A percentile compares a stretch with the other conserved stretches of the same genome.
phyloP scores from a whole-genome alignment of 2,329 filamentous ascomycete genomes.

The Aureobasidium sp. region DNA sequence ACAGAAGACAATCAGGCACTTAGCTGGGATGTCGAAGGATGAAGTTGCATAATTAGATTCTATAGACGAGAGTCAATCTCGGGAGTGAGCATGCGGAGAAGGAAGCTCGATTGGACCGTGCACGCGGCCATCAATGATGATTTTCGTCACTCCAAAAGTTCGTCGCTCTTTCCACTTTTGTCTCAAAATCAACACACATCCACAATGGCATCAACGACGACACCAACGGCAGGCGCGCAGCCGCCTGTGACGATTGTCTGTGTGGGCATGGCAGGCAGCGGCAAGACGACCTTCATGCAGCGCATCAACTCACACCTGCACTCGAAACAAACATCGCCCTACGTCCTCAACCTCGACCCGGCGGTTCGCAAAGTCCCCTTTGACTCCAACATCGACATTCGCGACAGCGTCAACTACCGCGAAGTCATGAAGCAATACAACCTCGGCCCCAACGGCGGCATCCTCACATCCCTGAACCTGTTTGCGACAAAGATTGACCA shows the following conservation, averaged over 20 bases:
- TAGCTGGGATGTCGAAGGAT: constrained; percentile 28
- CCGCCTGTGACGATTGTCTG: constrained; percentile 78
- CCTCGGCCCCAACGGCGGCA: constrained; percentile 92
- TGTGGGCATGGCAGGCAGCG: constrained; percentile 95
- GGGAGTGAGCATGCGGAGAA: not conserved
- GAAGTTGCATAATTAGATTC: not conserved
- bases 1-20: constrained; percentile 20
- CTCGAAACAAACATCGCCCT: constrained; percentile 60
- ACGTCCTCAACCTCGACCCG: constrained; percentile 95
- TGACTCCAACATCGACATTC: constrained; percentile 96
- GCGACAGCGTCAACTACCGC: constrained; percentile 98
- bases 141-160: constrained; percentile 7
- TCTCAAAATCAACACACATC: not conserved
- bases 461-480: constrained; percentile 88
- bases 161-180: not conserved
- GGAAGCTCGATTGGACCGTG: not conserved
- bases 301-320: constrained; percentile 92
- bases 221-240: constrained; percentile 8
- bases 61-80: not conserved
- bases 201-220: constrained; percentile 1
- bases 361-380: constrained; percentile 91
- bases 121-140: not conserved
- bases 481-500: constrained; percentile 99
- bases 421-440: constrained; percentile 99
- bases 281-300: constrained; percentile 99